Conservation (phyloP, 2,329 filamentous ascomycete genomes). For the Diplodia sapinea region DNA sequence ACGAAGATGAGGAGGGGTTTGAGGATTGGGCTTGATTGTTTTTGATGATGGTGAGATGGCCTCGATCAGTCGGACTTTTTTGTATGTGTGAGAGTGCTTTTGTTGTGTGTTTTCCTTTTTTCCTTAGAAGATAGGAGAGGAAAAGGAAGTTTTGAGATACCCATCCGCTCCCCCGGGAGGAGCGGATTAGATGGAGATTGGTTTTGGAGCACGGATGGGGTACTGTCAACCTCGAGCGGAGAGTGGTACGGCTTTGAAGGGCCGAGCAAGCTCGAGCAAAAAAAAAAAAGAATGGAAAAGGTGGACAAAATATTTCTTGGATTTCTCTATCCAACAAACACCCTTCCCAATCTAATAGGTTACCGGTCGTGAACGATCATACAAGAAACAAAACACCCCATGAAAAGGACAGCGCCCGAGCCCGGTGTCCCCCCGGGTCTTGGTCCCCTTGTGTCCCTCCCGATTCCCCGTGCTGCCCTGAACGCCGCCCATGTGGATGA, state of each 20-base stretch:
- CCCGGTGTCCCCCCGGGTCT: background rate
- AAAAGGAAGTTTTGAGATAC: background rate
- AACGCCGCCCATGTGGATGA: background rate
- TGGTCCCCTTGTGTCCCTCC: background rate
- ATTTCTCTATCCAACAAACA: conserved; percentile 11
- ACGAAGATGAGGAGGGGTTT: conserved; percentile 30
- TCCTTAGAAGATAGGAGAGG: background rate
- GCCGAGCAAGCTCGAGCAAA: background rate
- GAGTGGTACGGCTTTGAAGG: background rate
- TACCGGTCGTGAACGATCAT: background rate
- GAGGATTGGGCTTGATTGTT: conserved; percentile 11
- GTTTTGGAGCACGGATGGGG: background rate
- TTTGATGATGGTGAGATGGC: conserved; percentile 39
- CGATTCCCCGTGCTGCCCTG: background rate
- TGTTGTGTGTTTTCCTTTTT: background rate
- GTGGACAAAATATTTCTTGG: background rate
- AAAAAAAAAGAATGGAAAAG: background rate
- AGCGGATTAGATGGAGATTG: background rate
- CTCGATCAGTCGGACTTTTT: conserved; percentile 36
- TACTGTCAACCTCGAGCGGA: background rate
- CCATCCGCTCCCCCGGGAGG: background rate
- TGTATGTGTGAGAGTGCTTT: conserved; percentile 5
- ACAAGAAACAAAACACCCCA: background rate
- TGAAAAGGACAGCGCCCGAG: background rate
- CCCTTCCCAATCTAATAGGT: background rate